Evolutionary conservation across 441 rosid species (phyloP), one percentile per base, ranked within the genome.

Genomic region (California macrophylla): DNA sequence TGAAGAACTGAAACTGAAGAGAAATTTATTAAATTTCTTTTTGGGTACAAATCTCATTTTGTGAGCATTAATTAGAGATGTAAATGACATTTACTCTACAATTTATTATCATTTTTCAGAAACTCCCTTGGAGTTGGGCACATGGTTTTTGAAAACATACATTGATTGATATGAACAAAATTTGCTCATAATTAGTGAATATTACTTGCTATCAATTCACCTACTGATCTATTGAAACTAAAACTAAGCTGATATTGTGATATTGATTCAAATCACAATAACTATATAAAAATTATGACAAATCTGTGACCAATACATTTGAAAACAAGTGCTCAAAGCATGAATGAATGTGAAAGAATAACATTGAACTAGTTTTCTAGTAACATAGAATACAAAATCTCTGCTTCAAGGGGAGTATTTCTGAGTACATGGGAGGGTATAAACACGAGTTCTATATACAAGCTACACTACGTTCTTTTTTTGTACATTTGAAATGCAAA

Each of bases 401-500:
- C 64, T 25, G 28, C 10, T 58, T 25, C 8, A 24, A 2, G 12
- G 30, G 64, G 64, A 36, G 54, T 24, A 58, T 58, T 23, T 7
- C 54, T 47, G 3, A 32, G 36, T 32, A 32, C 3, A 32, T 6
- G 36, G 36, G 16, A 42, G n/a, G 28, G 28, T 56, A 56, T 56
- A 24, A 23, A 56, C 28, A 58, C 13, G 64, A 58, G 64, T 58
- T 58, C 64, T 58, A 58, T 58, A 9, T 58, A 58, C 64, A 58
- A 4, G 30, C 64, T 58, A 58, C 12, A 6, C 64, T 58, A 10
- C 3, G 15, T 58, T 3, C 3, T n/a, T 58, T 23, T 20, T 24
- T 58, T 58, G 28, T 58, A 58, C 64, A 58, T 24, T 58, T 58
- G 64, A 58, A 24, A 58, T 58, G 64, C 64, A 60, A 25, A 60